Evolutionary conservation across 352 stramenopile genomes (phyloP), one percentile per base, ranked within the genome.

Genomic region (Phytophthora chlamydospora): DNA sequence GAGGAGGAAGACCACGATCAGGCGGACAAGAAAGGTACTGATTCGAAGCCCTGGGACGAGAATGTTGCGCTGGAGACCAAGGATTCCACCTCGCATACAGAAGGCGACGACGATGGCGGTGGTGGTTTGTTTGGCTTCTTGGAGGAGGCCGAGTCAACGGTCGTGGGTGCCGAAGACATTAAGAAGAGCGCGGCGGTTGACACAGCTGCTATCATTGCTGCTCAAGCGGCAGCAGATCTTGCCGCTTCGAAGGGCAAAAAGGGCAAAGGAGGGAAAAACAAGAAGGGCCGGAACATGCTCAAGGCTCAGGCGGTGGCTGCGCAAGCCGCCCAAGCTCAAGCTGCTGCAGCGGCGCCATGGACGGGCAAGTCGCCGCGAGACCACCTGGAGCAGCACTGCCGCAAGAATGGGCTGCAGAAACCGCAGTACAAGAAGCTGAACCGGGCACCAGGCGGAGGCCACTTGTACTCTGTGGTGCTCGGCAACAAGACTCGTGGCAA

Each of bases 341-440:
- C 60, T 41, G 45, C 62, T 39, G 40, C 55, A 17, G 31, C 57
- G 6, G 29, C 65, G 3, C 11, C 68, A 2, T 93, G 83, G 83
- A 93, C 80, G 0, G 83, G 83, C 36, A 94, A 91, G 42, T 97
- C 89, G 3, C 93, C 95, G 3, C 77, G 94, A 31, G 81, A 97
- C 49, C 81, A 95, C 31, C 69, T 98, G 32, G 73, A 97, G 27
- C 88, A 98, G 44, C 76, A 88, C 32, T 98, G 90, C 68, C 83
- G 82, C 39, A 97, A 98, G 59, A 68, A 89, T 60, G 93, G 95
- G 39, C 59, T 93, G 52, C 76, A 80, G 1, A 78, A 75, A 36
- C 91, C 93, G 1, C 80, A 90, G 46, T 98, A 87, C 72, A 89
- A 88, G 53, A 80, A 80, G 68, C 66, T 67, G 38, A 51, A 11